These are phyloP conservation scores for Wallacemonas sp. DNA, from an alignment of 208 protist genomes.

Conservation along the genomic window DNA sequence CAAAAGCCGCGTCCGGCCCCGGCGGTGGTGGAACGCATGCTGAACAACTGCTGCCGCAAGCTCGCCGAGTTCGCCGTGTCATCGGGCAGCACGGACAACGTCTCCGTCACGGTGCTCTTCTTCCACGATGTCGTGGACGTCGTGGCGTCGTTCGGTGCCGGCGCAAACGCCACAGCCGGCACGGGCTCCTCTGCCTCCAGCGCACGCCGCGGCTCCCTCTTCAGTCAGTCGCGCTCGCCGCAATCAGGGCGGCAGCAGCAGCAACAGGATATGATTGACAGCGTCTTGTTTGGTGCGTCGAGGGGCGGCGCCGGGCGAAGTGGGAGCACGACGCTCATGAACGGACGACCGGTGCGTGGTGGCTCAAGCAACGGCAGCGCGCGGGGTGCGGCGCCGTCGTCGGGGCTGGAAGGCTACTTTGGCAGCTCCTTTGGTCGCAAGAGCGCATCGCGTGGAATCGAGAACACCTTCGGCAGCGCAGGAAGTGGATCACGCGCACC, in stretches of 20 bases:
- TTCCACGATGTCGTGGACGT: slow-evolving; percentile 81
- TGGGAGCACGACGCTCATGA: slow-evolving; percentile 3
- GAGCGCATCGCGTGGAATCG: slow-evolving; percentile 2
- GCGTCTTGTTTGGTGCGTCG: background rate
- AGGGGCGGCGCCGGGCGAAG: background rate
- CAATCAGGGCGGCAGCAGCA: slow-evolving; percentile 3
- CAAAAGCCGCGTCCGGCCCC: slow-evolving; percentile 39
- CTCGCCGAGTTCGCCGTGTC: slow-evolving; percentile 83
- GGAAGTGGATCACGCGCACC: background rate
- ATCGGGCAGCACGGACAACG: slow-evolving; percentile 81
- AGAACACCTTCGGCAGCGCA: slow-evolving; percentile 16
- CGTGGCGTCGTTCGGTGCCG: slow-evolving; percentile 48
- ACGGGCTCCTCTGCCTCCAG: background rate
- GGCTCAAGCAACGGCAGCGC: background rate
- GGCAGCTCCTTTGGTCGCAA: slow-evolving; percentile 8
- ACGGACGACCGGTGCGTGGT: slow-evolving; percentile 3
- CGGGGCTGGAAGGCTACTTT: slow-evolving; percentile 5
- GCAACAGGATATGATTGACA: slow-evolving; percentile 4
- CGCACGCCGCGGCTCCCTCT: background rate
- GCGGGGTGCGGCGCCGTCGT: background rate
- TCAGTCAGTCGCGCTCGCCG: slow-evolving; percentile 1
- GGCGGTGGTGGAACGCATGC: slow-evolving; percentile 44
- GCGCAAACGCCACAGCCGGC: background rate
- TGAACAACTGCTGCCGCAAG: slow-evolving; percentile 81
- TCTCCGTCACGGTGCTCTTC: slow-evolving; percentile 73